Conservation (phyloP, 352 stramenopile species). For the Phytophthora meadii region DNA sequence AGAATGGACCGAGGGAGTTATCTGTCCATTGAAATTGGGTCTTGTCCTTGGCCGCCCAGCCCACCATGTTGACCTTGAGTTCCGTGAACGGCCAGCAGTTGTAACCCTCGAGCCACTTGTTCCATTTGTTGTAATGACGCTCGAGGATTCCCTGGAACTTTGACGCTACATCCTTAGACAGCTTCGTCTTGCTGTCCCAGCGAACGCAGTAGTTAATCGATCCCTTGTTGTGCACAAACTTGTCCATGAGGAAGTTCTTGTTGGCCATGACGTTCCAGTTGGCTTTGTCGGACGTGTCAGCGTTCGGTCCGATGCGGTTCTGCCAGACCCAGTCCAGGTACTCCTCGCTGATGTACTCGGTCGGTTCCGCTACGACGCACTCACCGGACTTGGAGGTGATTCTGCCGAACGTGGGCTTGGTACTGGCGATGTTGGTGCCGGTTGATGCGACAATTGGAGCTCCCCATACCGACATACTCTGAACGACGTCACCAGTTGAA, state of each 20-base stretch:
- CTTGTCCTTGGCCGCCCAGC: constrained; percentile 25
- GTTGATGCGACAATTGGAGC: constrained; percentile 23
- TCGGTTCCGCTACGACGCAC: constrained; percentile 12
- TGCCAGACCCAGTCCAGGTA: constrained; percentile 32
- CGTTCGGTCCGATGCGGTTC: constrained; percentile 23
- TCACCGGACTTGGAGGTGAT: constrained; percentile 21
- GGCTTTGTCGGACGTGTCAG: not conserved
- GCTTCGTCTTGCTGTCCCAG: constrained; percentile 9
- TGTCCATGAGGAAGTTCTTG: constrained; percentile 34
- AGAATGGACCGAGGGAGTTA: constrained; percentile 20
- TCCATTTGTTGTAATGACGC: constrained; percentile 35
- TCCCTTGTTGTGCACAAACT: constrained; percentile 30
- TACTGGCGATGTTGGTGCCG: constrained; percentile 18
- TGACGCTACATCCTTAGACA: constrained; percentile 11
- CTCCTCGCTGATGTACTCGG: constrained; percentile 23
- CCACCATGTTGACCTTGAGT: constrained; percentile 34
- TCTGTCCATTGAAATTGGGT: constrained; percentile 30
- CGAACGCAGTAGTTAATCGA: constrained; percentile 36
- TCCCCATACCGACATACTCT: constrained; percentile 18
- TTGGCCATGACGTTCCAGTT: constrained; percentile 38
- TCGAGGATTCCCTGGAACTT: constrained; percentile 15
- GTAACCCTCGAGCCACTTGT: constrained; percentile 31
- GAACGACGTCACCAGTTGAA: constrained; percentile 9
- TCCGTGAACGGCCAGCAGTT: constrained; percentile 33
- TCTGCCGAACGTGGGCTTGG: constrained; percentile 20